These are phyloP conservation scores for Linum lewisii DNA, from an alignment of 345 rosid genomes.

Conservation along the genomic window DNA sequence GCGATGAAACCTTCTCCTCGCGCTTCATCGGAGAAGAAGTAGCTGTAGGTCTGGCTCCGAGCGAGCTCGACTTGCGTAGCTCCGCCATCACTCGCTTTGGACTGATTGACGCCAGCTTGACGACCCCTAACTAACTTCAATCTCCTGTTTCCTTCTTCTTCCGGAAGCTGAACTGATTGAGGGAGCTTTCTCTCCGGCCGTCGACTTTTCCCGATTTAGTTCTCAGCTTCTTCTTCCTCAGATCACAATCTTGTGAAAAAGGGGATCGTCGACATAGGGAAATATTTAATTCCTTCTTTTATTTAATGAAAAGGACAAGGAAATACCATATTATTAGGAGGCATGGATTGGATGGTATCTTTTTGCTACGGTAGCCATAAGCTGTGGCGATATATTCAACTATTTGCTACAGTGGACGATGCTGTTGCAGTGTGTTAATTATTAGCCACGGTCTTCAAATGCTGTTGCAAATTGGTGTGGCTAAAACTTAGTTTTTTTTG, in stretches of 20 bases:
- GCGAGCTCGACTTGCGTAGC: constrained; percentile 88
- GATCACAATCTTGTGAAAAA: neutral
- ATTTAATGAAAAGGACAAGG: too few relatives aligned
- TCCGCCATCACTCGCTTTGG: constrained; percentile 78
- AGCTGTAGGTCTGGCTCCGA: constrained; percentile 54
- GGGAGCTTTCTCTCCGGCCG: neutral
- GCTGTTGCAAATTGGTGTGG: too few relatives aligned
- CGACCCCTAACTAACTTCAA: neutral
- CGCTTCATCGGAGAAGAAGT: constrained; percentile 80
- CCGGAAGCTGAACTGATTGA: neutral
- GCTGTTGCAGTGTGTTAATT: too few relatives aligned
- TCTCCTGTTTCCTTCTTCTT: neutral
- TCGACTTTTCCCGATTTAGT: neutral
- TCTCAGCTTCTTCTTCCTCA: neutral
- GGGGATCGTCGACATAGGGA: too few relatives aligned
- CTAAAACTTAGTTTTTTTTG: too few relatives aligned
- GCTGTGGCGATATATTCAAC: too few relatives aligned
- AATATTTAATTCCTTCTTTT: too few relatives aligned
- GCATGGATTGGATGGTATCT: too few relatives aligned
- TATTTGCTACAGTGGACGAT: too few relatives aligned
- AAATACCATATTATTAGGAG: too few relatives aligned
- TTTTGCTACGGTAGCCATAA: too few relatives aligned
- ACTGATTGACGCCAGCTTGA: constrained; percentile 22
- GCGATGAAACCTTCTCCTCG: constrained; percentile 72
- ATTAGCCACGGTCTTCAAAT: too few relatives aligned